Percentiles rank a stretch among this genome's conserved stretches.
Conservation (phyloP, 1,284 basidiomycete genomes). For the Xanthoconium separans region DNA sequence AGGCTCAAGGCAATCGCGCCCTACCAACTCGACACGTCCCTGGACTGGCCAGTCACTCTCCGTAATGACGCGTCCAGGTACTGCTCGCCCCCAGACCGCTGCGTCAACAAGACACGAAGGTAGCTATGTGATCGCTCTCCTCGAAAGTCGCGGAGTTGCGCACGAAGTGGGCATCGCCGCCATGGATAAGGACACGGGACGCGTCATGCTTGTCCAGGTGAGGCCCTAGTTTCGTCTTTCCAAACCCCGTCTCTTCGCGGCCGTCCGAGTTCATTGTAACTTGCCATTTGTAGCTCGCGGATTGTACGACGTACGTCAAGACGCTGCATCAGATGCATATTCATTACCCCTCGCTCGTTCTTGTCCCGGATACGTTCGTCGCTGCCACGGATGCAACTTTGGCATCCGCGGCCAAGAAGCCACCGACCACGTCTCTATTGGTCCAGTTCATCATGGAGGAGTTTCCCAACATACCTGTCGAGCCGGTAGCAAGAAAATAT, state of each 20-base stretch:
- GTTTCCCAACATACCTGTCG: slow-evolving; percentile 64
- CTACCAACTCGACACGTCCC: slow-evolving; percentile 28
- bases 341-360: slow-evolving; percentile 67
- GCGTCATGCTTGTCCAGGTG: slow-evolving; percentile 72
- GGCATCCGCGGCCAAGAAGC: slow-evolving; percentile 45
- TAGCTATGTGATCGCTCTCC: slow-evolving; percentile 62
- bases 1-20: slow-evolving; percentile 15
- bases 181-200: slow-evolving; percentile 78
- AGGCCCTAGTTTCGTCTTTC: slow-evolving; percentile 5
- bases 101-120: slow-evolving; percentile 57
- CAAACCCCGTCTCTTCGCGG: background rate
- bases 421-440: slow-evolving; percentile 54
- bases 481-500: slow-evolving; percentile 69
- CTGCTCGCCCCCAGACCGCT: slow-evolving; percentile 63
- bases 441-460: slow-evolving; percentile 75
- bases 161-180: slow-evolving; percentile 85
- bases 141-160: slow-evolving; percentile 74
- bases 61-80: slow-evolving; percentile 55
- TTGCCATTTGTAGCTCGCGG: slow-evolving; percentile 57
- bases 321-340: slow-evolving; percentile 84
- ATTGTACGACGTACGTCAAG: slow-evolving; percentile 83
- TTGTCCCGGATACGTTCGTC: slow-evolving; percentile 80
- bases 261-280: background rate
- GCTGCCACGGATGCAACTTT: slow-evolving; percentile 49
- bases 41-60: slow-evolving; percentile 47